Base-by-base conservation (phyloP, 2,329 filamentous ascomycete species). In the Calonectria montana region DNA sequence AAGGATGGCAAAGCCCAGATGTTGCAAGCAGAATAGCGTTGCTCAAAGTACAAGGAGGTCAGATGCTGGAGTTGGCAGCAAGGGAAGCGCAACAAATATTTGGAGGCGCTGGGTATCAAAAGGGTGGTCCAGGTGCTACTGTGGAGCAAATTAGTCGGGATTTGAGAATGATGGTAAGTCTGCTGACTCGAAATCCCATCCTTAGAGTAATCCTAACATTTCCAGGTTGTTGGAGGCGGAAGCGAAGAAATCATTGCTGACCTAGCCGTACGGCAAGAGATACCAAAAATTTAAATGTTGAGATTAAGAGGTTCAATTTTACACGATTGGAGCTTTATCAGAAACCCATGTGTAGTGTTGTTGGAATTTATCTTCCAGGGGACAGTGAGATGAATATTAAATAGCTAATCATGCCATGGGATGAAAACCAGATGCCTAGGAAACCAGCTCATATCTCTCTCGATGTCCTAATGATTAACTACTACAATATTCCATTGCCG, bases 161-260 rank as follows among this genome's bases (percentile, higher is more conserved):
- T 77, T 76, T 89, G 55, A 81, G 88, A 12, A 45, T 73, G 21
- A 61, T 57, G 50, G 50, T 21, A 23, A 23, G 50, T 57, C 4
- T 16, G n/a, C n/a, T 7, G 15, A 4, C 5, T 23, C 18, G 16
- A 9, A 55, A 35, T 5, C 8, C 21, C 18, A 16, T 1, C 2
- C 2, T 23, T 7, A 2, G 1, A 16, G 8, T 2, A 1, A 35
- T 29, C 2, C 31, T 57, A 23, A 37, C 31, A 16, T 21, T 37
- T 25, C 2, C 15, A 87, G 86, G 86, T 88, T 15, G 83, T 89
- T 1, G 87, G 88, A 7, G 88, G 87, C 10, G 88, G 88, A 0
- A 88, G 87, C 70, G 88, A 90, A 72, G 88, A 89, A 77, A 88
- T 90, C 67, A 83, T 89, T 48, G 83, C 84, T 0, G 87, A 90